A percentile compares a stretch with the other conserved stretches of the same genome.
These are phyloP conservation scores for Scheffersomyces insectosa DNA, from an alignment of 1,139 yeast species.

Conservation along the genomic window DNA sequence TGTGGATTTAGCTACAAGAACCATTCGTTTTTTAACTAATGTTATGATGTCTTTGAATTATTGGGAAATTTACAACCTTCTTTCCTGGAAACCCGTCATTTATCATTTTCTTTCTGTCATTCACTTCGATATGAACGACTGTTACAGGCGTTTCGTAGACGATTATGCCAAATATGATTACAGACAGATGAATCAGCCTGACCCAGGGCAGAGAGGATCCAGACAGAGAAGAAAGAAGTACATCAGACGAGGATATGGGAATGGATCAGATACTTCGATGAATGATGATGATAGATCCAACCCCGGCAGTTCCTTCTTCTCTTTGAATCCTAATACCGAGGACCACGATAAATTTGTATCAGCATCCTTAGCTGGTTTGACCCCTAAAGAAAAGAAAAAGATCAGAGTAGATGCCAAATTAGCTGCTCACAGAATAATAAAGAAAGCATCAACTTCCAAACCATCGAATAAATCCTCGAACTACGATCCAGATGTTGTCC, in stretches of 20 bases:
- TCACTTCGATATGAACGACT: slow-evolving; percentile 41
- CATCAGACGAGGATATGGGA: slow-evolving; percentile 2
- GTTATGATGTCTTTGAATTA: slow-evolving; percentile 43
- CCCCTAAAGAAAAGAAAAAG: slow-evolving; percentile 24
- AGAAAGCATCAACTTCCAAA: slow-evolving; percentile 24
- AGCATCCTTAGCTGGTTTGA: slow-evolving; percentile 22
- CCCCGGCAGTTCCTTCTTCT: not conserved
- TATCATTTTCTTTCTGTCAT: slow-evolving; percentile 42
- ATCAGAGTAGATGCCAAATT: slow-evolving; percentile 29
- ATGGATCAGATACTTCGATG: slow-evolving; percentile 6
- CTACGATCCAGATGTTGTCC: slow-evolving; percentile 52
- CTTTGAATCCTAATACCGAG: slow-evolving; percentile 18
- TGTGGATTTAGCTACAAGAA: slow-evolving; percentile 33
- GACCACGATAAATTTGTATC: slow-evolving; percentile 31
- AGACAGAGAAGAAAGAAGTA: slow-evolving; percentile 13
- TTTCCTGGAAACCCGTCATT: slow-evolving; percentile 46
- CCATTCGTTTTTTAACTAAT: slow-evolving; percentile 42
- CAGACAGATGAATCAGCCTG: slow-evolving; percentile 16
- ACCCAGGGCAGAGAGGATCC: slow-evolving; percentile 9
- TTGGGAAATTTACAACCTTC: slow-evolving; percentile 48
- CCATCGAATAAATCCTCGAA: slow-evolving; percentile 41
- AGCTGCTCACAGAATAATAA: slow-evolving; percentile 30
- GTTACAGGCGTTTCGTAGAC: slow-evolving; percentile 36
- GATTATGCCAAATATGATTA: slow-evolving; percentile 35
- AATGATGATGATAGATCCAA: not conserved